Conservation (phyloP, 1,284 basidiomycete genomes). For the Irpex sp. region DNA sequence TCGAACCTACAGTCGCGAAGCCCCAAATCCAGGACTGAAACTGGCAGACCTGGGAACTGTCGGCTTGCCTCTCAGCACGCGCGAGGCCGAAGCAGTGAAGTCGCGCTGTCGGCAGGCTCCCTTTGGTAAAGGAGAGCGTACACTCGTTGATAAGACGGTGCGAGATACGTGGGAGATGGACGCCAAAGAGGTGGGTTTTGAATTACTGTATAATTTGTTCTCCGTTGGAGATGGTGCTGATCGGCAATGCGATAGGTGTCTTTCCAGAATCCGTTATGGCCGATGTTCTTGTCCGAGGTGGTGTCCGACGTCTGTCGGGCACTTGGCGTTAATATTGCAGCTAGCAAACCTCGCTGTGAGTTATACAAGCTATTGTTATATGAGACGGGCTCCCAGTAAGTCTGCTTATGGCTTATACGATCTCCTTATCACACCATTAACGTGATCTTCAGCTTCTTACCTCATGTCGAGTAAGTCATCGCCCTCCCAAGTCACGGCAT, state of each 20-base stretch:
- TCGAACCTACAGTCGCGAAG: background rate
- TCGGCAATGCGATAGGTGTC: background rate
- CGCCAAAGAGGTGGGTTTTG: background rate
- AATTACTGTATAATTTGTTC: background rate
- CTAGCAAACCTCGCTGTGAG: background rate
- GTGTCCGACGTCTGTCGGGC: background rate
- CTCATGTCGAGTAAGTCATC: background rate
- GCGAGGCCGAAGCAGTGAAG: background rate
- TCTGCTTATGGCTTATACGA: background rate
- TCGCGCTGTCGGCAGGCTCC: conserved; percentile 11
- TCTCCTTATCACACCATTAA: background rate
- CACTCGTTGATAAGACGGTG: conserved; percentile 21
- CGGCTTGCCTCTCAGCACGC: background rate
- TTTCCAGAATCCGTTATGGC: background rate
- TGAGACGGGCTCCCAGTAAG: background rate
- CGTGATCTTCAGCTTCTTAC: background rate
- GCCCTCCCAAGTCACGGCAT: background rate
- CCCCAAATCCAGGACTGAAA: background rate
- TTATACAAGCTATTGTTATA: background rate
- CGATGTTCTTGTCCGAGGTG: background rate
- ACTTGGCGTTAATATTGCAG: background rate
- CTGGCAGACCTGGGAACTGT: background rate
- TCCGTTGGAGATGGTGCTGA: background rate
- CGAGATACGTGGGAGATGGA: conserved; percentile 24
- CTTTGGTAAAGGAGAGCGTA: conserved; percentile 22